phyloP scores from a whole-genome alignment of 768 basidiomycete species.

The Boletus sp. region DNA sequence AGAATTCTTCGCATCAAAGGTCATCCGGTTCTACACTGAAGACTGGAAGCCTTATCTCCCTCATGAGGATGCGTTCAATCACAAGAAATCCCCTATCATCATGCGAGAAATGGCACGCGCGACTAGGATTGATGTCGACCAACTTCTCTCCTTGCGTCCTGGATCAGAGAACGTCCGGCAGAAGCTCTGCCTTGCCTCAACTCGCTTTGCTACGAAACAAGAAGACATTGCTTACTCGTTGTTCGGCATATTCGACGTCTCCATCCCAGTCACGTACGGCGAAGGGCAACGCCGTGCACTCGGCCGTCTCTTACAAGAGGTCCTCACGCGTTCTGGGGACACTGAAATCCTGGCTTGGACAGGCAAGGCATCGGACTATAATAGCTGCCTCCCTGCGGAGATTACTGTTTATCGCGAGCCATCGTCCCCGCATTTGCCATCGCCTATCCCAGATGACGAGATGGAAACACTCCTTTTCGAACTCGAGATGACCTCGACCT shows the following conservation, averaged over 20 bases:
- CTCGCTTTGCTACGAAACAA: slow-evolving; percentile 17
- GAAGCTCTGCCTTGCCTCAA: slow-evolving; percentile 22
- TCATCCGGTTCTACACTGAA: slow-evolving; percentile 20
- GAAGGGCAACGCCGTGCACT: slow-evolving; percentile 24
- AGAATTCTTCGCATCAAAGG: slow-evolving; percentile 23
- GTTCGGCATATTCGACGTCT: slow-evolving; percentile 24
- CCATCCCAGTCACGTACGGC: slow-evolving; percentile 20
- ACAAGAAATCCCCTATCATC: slow-evolving; percentile 16
- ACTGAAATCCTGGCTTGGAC: slow-evolving; percentile 16
- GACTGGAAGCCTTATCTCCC: slow-evolving; percentile 26
- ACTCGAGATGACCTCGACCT: background rate
- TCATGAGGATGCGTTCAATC: slow-evolving; percentile 5
- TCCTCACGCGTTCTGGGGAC: slow-evolving; percentile 17
- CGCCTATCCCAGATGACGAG: slow-evolving; percentile 2
- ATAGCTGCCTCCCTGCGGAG: slow-evolving; percentile 22
- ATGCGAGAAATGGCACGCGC: slow-evolving; percentile 21
- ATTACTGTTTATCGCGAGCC: slow-evolving; percentile 16
- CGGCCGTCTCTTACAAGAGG: slow-evolving; percentile 17
- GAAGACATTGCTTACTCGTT: slow-evolving; percentile 29
- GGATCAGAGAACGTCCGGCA: slow-evolving; percentile 14
- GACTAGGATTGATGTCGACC: slow-evolving; percentile 4
- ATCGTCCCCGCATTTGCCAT: slow-evolving; percentile 3
- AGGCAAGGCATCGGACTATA: slow-evolving; percentile 19
- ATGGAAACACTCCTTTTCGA: slow-evolving; percentile 6
- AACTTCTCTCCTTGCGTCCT: slow-evolving; percentile 11